A percentile compares a stretch with the other conserved stretches of the same genome.
Evolutionary conservation across 495 filamentous ascomycete species (phyloP).

Genomic region (Aspergillus asperescens): DNA sequence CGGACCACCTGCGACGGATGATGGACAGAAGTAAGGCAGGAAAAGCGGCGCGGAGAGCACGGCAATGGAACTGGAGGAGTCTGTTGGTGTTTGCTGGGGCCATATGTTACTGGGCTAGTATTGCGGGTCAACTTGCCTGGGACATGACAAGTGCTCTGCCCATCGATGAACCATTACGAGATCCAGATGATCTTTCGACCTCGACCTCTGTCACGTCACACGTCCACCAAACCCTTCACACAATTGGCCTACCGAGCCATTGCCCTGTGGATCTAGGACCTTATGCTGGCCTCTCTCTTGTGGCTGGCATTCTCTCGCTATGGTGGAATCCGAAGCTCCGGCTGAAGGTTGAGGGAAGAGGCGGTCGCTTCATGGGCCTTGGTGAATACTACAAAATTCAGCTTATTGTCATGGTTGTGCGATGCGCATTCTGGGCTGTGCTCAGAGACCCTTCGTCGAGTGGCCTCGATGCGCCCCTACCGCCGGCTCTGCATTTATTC

Average conservation of each 20-base stretch:
- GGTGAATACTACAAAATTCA: conserved; percentile 66
- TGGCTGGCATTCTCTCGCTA: conserved; percentile 50
- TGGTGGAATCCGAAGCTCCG: conserved; percentile 77
- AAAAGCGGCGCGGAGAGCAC: conserved; percentile 35
- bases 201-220: conserved; percentile 25
- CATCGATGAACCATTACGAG: conserved; percentile 8
- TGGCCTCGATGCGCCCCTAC: conserved; percentile 33
- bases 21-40: conserved; percentile 58
- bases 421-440: conserved; percentile 49
- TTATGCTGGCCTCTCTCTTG: conserved; percentile 43
- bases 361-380: conserved; percentile 59
- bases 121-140: conserved; percentile 42
- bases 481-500: conserved; percentile 51
- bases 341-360: conserved; percentile 57
- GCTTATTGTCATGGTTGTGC: conserved; percentile 52
- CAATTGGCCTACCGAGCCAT: conserved; percentile 20
- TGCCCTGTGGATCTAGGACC: conserved; percentile 32
- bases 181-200: conserved; percentile 8
- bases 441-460: conserved; percentile 45
- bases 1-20: conserved; percentile 67
- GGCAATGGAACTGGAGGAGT: conserved; percentile 47
- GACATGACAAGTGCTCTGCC: conserved; percentile 30
- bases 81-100: conserved; percentile 43
- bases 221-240: conserved; percentile 22
- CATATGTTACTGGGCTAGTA: conserved; percentile 49